phyloP scores from a whole-genome alignment of 2,329 filamentous ascomycete species.

The Curvularia hawaiiensis region DNA sequence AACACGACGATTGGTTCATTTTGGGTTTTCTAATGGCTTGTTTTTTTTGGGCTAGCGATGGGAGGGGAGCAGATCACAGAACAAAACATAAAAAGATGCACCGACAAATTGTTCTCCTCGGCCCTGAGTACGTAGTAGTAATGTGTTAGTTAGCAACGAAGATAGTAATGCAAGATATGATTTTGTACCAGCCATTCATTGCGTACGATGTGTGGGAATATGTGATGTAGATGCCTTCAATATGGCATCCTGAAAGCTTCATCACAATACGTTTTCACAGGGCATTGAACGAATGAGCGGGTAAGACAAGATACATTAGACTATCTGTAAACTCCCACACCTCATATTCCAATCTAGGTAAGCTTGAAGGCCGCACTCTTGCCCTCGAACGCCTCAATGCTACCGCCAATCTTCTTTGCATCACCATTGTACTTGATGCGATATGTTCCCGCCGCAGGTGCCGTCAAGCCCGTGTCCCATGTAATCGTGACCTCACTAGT shows the following conservation, averaged over 20 bases:
- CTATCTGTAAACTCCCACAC: neutral
- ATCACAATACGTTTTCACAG: too few relatives aligned
- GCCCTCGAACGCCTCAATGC: conserved; percentile 64
- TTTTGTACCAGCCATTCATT: neutral
- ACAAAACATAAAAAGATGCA: neutral
- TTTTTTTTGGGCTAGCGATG: neutral
- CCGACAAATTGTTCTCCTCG: neutral
- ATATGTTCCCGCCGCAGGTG: conserved; percentile 66
- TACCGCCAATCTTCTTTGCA: conserved; percentile 68
- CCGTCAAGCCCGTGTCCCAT: conserved; percentile 72
- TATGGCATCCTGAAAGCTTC: too few relatives aligned
- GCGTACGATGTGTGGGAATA: neutral
- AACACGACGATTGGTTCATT: neutral
- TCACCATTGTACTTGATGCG: conserved; percentile 85
- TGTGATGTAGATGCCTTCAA: too few relatives aligned
- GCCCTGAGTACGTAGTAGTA: neutral
- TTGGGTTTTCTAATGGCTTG: neutral
- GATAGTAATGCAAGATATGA: neutral
- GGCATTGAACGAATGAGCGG: neutral
- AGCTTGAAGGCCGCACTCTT: conserved; percentile 32
- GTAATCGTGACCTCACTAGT: conserved; percentile 78
- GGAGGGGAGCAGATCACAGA: neutral
- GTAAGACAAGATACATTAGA: neutral
- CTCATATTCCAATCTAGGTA: neutral
- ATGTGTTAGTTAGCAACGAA: neutral